Conservation (phyloP, 371 early-diverging fungal species). For the Mucor indicus region DNA sequence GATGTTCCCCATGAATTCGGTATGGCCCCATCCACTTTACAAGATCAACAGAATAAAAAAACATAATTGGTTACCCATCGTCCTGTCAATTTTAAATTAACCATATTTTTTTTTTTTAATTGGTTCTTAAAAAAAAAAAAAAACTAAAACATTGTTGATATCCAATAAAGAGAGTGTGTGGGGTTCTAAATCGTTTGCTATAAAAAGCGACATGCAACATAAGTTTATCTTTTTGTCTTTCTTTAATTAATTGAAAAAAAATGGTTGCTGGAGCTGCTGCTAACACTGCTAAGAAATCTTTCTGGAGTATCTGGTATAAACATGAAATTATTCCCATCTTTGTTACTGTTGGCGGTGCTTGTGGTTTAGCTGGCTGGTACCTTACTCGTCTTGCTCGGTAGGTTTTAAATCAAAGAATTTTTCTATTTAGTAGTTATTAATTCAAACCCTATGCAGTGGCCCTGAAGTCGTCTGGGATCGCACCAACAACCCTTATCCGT, state of each 20-base stretch:
- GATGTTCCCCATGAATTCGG: constrained; percentile 47
- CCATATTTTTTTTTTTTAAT: no score
- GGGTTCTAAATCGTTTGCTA: no score
- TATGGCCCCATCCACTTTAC: constrained; percentile 53
- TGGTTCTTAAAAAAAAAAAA: no score
- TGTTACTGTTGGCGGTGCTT: constrained; percentile 46
- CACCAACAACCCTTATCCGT: constrained; percentile 50
- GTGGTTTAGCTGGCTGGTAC: constrained; percentile 48
- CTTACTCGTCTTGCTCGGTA: constrained; percentile 40
- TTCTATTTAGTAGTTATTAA: neutral
- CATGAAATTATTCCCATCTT: constrained; percentile 52
- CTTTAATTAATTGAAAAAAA: constrained; percentile 11
- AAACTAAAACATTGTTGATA: no score
- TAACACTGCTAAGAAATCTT: constrained; percentile 42
- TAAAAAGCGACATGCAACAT: no score
- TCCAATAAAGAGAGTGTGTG: no score
- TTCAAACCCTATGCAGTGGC: constrained; percentile 18
- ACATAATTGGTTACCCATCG: no score
- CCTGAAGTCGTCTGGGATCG: constrained; percentile 58
- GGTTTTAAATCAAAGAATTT: neutral
- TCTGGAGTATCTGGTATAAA: constrained; percentile 57
- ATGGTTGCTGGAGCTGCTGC: constrained; percentile 43
- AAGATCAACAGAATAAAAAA: constrained; percentile 15
- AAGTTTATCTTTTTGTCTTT: constrained; percentile 11
- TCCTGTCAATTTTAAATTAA: no score